A percentile compares a stretch with the other conserved stretches of the same genome.
phyloP scores from a whole-genome alignment of 371 early-diverging fungal species.

The Apophysomyces trapeziformis region DNA sequence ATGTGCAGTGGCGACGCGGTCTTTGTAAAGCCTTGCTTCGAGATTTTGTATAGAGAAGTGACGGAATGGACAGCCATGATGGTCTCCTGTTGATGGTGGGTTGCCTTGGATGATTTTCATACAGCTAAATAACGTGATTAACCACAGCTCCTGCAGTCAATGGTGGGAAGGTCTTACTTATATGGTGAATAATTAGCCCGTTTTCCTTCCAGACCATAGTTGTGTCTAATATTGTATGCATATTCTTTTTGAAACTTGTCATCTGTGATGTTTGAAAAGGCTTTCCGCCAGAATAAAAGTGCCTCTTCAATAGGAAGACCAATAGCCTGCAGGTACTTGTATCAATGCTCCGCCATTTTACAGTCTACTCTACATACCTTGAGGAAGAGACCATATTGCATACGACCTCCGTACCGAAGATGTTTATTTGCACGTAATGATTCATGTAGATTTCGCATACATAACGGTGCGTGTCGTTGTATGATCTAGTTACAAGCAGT shows the following conservation, averaged over 20 bases:
- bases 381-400: constrained; percentile 93
- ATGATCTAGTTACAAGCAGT: constrained; percentile 42
- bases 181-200: constrained; percentile 92
- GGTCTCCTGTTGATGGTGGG: constrained; percentile 81
- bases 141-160: not conserved
- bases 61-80: constrained; percentile 97
- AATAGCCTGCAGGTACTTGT: constrained; percentile 60
- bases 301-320: constrained; percentile 93
- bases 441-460: constrained; percentile 86
- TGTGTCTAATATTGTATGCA: constrained; percentile 96
- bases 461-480: constrained; percentile 83
- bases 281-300: constrained; percentile 86
- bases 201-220: constrained; percentile 98
- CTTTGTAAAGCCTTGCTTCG: constrained; percentile 52
- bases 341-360: not conserved
- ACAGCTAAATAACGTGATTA: constrained; percentile 61
- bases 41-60: constrained; percentile 74
- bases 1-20: constrained; percentile 55
- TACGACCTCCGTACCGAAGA: constrained; percentile 86
- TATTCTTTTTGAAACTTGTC: constrained; percentile 93
- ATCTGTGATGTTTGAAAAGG: constrained; percentile 78
- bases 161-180: constrained; percentile 47
- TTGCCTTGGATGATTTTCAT: constrained; percentile 83
- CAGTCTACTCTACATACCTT: constrained; percentile 53
- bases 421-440: constrained; percentile 78